These are phyloP conservation scores for Paecilomyces niveus DNA, from an alignment of 2,329 filamentous ascomycete genomes.

Conservation along the genomic window DNA sequence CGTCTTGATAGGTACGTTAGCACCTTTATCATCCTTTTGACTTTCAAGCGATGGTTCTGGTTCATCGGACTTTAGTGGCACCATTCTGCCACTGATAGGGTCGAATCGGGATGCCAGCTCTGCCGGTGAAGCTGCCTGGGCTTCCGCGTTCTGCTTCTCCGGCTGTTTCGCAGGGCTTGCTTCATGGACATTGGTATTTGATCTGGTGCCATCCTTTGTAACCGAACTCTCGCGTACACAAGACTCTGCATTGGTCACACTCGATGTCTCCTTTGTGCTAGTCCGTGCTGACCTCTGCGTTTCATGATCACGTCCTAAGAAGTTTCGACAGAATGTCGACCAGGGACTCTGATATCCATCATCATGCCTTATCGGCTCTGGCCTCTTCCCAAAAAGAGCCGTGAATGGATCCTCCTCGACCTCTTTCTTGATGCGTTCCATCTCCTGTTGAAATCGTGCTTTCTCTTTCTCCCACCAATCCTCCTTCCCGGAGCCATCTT, in stretches of 20 bases:
- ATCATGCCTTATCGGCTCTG: conserved; percentile 15
- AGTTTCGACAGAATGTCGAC: conserved; percentile 22
- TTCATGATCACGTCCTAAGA: conserved; percentile 13
- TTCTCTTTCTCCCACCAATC: conserved; percentile 16
- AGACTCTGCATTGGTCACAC: background rate
- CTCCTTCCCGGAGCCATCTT: background rate
- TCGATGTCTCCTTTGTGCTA: conserved; percentile 2
- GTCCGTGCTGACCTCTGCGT: conserved; percentile 1
- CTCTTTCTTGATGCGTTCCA: conserved; percentile 27
- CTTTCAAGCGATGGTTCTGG: conserved; percentile 1
- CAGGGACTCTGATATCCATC: conserved; percentile 17
- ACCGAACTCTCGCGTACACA: conserved; percentile 1
- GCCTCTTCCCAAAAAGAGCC: conserved; percentile 32
- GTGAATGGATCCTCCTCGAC: conserved; percentile 33
- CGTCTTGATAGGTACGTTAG: conserved; percentile 1
- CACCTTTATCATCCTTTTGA: background rate
- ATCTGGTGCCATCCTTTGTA: conserved; percentile 3
- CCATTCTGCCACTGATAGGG: conserved; percentile 36
- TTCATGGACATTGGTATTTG: background rate
- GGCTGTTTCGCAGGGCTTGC: background rate
- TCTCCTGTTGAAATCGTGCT: conserved; percentile 20
- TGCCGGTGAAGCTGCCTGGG: background rate
- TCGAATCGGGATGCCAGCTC: conserved; percentile 28
- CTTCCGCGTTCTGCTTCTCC: background rate
- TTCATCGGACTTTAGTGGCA: conserved; percentile 11